A percentile compares a stretch with the other conserved stretches of the same genome.
phyloP scores from a whole-genome alignment of 176 grass and related monocot species.

The Aegilops speltoides region DNA sequence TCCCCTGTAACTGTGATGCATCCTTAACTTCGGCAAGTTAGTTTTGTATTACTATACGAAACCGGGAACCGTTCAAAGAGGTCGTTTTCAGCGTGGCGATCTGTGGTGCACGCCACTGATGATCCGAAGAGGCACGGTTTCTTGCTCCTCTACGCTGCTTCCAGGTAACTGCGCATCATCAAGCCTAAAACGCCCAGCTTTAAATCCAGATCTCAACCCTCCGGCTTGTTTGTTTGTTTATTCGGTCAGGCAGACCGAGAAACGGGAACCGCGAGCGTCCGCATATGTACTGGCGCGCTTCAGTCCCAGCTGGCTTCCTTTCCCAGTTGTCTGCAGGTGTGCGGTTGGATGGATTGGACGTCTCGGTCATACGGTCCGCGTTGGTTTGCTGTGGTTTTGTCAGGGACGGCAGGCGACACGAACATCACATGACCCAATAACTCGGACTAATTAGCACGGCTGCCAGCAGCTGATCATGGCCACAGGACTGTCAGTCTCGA shows the following conservation, averaged over 20 bases:
- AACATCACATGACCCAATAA: conserved; percentile 6
- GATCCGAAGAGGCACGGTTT: no score
- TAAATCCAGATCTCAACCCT: background rate
- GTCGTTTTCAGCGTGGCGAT: background rate
- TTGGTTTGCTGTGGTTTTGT: background rate
- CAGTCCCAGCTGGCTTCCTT: background rate
- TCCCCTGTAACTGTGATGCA: background rate
- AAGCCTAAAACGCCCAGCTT: no score
- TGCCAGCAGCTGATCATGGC: background rate
- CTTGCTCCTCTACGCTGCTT: no score
- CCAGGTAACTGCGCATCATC: no score
- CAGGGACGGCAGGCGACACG: background rate
- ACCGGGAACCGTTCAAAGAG: background rate
- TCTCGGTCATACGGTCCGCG: background rate
- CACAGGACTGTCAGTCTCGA: background rate
- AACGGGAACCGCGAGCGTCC: no score
- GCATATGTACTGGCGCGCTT: background rate
- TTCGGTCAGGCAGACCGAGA: no score
- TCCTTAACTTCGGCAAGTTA: background rate
- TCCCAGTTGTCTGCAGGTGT: background rate
- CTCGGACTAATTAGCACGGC: background rate
- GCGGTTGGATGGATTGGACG: background rate
- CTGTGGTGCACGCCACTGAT: background rate
- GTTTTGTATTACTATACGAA: background rate
- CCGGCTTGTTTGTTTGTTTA: no score